Evolutionary conservation across 352 stramenopile genomes (phyloP), one percentile per base, ranked within the genome.

Genomic region (Globisporangium paddicum): DNA sequence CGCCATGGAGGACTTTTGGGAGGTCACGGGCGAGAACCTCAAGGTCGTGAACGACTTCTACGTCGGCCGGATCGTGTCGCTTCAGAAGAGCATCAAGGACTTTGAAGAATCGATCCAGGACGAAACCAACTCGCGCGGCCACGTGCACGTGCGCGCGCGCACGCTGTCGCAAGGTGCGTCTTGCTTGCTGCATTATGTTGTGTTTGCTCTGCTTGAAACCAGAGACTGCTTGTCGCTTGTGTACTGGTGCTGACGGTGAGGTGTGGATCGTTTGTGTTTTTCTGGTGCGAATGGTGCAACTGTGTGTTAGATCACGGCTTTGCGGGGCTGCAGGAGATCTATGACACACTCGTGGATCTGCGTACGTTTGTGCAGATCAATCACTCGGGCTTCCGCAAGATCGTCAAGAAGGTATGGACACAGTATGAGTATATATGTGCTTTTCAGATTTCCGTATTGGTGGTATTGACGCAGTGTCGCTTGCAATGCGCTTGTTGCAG

Each of bases 331-430:
- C 86, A 96, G 57, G 86, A 96, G 30, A 87, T 95, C 50, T 97
- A 96, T 58, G 86, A 96, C 54, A 90, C 89, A 58, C 66, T 97
- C 32, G 82, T 95, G 62, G 88, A 95, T 41, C 61, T 97, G 47
- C 79, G 86, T n/a, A 91, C 73, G 38, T 97, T 94, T 60, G 88
- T 96, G 41, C 80, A 96, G 62, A 93, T 97, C 49, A 97, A 97
- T 70, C 79, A 92, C 70, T 95, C 87, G 58, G 90, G 89, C 26
- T 97, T 97, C 62, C 81, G 89, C 3, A 97, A 97, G 69, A 97
- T 97, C 48, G 88, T 97, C 41, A 97, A 97, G 68, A 97, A 95
- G 79, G 83, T 90, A 26, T 0, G n/a, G 49, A 10, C 8, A 46
- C 5, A 44, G 1, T 30, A n/a, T 35, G 4, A 25, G 41, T 21